Evolutionary conservation across 2,329 filamentous ascomycete species (phyloP).

Genomic region (Trichoderma koningiopsis): DNA sequence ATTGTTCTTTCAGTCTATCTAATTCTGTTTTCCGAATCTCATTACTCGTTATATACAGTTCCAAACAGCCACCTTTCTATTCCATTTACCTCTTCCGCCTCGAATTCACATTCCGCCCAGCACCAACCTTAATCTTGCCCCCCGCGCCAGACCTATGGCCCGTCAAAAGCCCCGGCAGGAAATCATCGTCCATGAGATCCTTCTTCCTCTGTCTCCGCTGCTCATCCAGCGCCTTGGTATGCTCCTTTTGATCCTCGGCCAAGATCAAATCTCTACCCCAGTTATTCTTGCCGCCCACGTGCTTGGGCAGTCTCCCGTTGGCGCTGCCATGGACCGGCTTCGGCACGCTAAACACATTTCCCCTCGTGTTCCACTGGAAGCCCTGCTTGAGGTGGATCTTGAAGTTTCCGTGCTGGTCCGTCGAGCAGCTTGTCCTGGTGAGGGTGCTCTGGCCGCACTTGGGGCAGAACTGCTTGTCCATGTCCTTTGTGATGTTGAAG

Average conservation of each 20-base stretch:
- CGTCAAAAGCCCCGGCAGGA: constrained; percentile 79
- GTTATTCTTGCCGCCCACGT: constrained; percentile 77
- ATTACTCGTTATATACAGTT: neutral
- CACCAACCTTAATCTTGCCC: constrained; percentile 77
- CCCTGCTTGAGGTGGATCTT: constrained; percentile 87
- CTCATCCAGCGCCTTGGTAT: constrained; percentile 62
- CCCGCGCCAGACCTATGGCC: constrained; percentile 69
- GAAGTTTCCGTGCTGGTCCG: constrained; percentile 78
- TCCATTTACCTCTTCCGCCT: constrained; percentile 53
- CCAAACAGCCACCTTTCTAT: neutral
- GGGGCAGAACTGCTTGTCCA: constrained; percentile 88
- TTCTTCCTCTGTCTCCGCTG: constrained; percentile 69
- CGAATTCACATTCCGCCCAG: constrained; percentile 83
- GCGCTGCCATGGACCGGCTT: constrained; percentile 82
- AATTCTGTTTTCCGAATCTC: neutral
- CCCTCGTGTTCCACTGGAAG: constrained; percentile 93
- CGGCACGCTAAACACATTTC: constrained; percentile 89
- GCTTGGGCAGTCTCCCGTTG: constrained; percentile 71
- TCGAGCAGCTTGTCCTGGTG: constrained; percentile 82
- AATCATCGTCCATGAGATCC: constrained; percentile 95
- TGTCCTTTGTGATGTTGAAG: constrained; percentile 82
- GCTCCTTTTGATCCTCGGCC: constrained; percentile 96
- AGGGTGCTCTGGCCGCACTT: constrained; percentile 87
- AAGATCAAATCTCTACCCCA: constrained; percentile 86
- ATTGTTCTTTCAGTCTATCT: neutral